Evolutionary conservation across 768 basidiomycete species (phyloP).

Genomic region (Pisolithus marmoratus): DNA sequence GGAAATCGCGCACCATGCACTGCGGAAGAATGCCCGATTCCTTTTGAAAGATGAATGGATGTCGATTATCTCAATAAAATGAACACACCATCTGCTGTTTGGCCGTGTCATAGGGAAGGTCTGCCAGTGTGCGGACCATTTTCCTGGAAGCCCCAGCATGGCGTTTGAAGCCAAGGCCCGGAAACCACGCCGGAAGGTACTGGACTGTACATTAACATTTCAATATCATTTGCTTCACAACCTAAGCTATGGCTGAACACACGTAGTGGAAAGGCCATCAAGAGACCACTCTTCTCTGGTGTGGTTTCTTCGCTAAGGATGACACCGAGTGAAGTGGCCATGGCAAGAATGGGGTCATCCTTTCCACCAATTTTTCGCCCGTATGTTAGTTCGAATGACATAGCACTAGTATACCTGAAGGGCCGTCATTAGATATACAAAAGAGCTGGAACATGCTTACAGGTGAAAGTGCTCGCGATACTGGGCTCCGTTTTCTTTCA

Average conservation of each 20-base stretch:
- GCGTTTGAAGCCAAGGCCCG: neutral
- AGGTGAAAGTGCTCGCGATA: conserved; percentile 4
- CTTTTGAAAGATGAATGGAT: neutral
- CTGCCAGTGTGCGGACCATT: conserved; percentile 1
- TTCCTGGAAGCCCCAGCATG: neutral
- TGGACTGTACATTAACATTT: neutral
- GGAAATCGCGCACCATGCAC: neutral
- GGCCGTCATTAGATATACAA: too few relatives aligned
- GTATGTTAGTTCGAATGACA: conserved; percentile 19
- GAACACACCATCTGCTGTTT: conserved; percentile 20
- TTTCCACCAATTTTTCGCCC: conserved; percentile 1
- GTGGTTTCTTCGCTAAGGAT: neutral
- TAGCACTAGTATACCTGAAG: conserved; percentile 1
- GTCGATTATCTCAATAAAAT: too few relatives aligned
- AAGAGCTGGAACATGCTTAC: conserved; percentile 1
- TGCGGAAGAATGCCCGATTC: neutral
- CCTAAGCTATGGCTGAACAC: neutral
- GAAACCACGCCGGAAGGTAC: conserved; percentile 10
- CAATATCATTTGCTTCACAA: too few relatives aligned
- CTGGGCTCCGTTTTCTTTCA: conserved; percentile 1
- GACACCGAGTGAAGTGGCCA: neutral
- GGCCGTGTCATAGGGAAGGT: conserved; percentile 18
- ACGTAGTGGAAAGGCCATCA: conserved; percentile 7
- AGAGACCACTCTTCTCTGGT: conserved; percentile 1
- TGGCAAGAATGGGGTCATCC: neutral